Evolutionary conservation across 495 filamentous ascomycete species (phyloP), one percentile per base, ranked within the genome.

Genomic region (Cryomyces minteri): DNA sequence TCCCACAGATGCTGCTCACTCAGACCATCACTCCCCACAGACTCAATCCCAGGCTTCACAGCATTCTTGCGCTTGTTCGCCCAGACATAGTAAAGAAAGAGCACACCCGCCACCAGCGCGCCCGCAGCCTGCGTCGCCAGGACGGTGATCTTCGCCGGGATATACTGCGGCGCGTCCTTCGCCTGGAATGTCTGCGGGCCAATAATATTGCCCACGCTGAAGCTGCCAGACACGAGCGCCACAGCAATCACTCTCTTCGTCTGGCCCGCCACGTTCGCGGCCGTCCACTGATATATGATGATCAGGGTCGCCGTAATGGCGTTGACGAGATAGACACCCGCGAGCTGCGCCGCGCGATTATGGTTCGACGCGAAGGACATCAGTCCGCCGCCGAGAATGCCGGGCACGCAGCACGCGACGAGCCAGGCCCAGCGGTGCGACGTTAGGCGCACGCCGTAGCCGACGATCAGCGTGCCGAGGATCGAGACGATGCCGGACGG

Each of bases 301-400:
- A 62, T 58, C 8, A 68, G 45, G 0, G 60, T 58, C 9, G 67
- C 62, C 0, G 66, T 62, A 43, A 66, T 65, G 9, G 67, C 59
- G 54, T 81, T 80, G 51, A 77, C 65, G 9, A 82, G 66, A 54
- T 79, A 82, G 41, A 80, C 72, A 8, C 77, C 78, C 4, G 71
- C 71, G 9, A 83, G 62, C 28, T 71, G 63, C 25, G 71, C 76
- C 0, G 61, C 61, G 18, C 56, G 63, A 50, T 64, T 67, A 39
- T 41, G 55, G 5, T 66, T 61, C n/a, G n/a, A n/a, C 0, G 72
- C 58, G 56, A 79, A 80, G 2, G 74, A 76, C 63, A 81, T 69
- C 10, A 81, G 55, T 1, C 56, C 74, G 6, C 67, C 71, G 5
- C 77, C 77, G 44, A 76, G 60, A 40, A 78, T 66, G 2, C 63